These are phyloP conservation scores for Trametes sp. DNA, from an alignment of 1,284 basidiomycete species.

Conservation along the genomic window DNA sequence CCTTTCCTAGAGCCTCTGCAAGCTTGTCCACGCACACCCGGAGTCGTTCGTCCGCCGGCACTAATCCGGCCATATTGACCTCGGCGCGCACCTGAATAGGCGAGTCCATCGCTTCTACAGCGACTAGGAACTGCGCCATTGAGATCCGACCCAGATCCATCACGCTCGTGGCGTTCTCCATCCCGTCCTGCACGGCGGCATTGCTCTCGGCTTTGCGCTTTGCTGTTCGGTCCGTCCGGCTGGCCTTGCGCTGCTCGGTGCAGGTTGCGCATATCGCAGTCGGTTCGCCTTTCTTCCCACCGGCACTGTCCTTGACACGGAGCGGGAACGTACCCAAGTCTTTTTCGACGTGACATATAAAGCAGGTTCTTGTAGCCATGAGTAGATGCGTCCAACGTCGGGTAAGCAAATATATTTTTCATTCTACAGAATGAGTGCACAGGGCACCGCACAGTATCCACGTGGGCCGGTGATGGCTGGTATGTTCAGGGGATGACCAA, in stretches of 20 bases:
- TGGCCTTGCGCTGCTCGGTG: background rate
- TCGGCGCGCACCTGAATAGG: background rate
- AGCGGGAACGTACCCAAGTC: background rate
- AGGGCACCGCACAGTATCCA: too few species aligned
- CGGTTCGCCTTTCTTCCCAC: background rate
- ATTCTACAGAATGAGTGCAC: too few species aligned
- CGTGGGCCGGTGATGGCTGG: too few species aligned
- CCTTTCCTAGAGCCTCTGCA: background rate
- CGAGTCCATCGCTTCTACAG: background rate
- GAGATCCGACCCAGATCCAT: background rate
- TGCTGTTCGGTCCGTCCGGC: background rate
- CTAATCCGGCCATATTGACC: background rate
- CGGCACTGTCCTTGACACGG: background rate
- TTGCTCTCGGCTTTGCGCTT: background rate
- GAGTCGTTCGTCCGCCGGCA: background rate
- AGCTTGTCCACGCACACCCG: background rate
- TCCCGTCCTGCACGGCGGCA: background rate
- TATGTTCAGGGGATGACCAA: too few species aligned
- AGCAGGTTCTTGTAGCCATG: too few species aligned
- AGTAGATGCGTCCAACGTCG: too few species aligned
- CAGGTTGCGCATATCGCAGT: background rate
- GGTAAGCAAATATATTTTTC: too few species aligned
- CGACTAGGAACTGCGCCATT: background rate
- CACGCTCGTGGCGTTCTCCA: background rate
- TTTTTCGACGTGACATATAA: background rate